Percentiles rank a stretch among this genome's conserved stretches.
Conservation (phyloP, 1,284 basidiomycete species). For the Ceraceosorus guamensis region DNA sequence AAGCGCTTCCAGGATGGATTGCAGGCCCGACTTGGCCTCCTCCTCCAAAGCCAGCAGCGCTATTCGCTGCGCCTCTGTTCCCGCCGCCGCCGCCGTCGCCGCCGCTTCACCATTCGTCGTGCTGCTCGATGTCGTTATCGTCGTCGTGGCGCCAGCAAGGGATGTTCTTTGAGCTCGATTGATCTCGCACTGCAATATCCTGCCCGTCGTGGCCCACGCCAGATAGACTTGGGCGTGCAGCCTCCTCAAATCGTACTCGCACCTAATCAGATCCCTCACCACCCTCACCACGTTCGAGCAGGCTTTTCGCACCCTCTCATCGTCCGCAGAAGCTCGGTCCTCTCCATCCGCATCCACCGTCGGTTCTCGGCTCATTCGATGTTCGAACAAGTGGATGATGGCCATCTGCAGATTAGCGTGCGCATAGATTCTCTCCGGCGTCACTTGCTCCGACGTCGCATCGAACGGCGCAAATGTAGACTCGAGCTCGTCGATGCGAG, state of each 20-base stretch:
- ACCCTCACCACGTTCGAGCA: conserved; percentile 4
- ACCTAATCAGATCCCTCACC: conserved; percentile 7
- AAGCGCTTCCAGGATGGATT: conserved; percentile 10
- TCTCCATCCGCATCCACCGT: too few relatives aligned
- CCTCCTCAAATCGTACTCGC: conserved; percentile 11
- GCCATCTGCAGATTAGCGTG: conserved; percentile 7
- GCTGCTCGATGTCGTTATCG: conserved; percentile 4
- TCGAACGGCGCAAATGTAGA: conserved; percentile 8
- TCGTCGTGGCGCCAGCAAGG: too few relatives aligned
- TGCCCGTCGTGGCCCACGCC: conserved; percentile 6
- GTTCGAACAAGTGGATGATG: conserved; percentile 12
- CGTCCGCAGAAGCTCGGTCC: background rate
- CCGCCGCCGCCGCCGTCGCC: background rate
- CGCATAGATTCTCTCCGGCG: conserved; percentile 10
- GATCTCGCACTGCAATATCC: too few relatives aligned
- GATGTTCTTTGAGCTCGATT: too few relatives aligned
- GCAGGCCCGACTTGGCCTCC: conserved; percentile 5
- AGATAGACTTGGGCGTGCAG: conserved; percentile 14
- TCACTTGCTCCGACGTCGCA: conserved; percentile 2
- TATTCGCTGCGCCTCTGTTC: background rate
- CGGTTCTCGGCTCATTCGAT: too few relatives aligned
- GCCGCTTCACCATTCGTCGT: background rate
- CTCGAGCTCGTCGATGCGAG: conserved; percentile 10
- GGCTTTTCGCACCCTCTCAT: conserved; percentile 6
- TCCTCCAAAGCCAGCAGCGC: background rate